phyloP scores from a whole-genome alignment of 2,329 filamentous ascomycete species.

The Sarocladium kiliense region DNA sequence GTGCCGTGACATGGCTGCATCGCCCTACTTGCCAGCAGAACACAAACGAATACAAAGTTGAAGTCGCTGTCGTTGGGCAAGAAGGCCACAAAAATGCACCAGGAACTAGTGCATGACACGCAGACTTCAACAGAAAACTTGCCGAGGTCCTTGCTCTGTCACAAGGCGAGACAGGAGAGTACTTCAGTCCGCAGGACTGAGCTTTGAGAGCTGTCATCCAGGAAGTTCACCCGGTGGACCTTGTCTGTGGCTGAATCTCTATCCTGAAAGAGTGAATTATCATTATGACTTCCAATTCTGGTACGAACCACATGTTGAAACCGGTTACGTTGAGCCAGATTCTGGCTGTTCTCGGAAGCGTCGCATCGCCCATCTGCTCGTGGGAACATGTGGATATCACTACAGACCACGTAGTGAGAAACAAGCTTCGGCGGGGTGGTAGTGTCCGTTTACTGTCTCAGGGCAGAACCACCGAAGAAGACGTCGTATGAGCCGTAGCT shows the following conservation, averaged over 20 bases:
- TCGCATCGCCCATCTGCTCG: neutral
- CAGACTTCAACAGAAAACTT: too few species aligned
- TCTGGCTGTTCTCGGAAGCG: neutral
- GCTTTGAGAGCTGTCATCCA: too few species aligned
- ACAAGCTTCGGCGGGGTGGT: conserved; percentile 1
- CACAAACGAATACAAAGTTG: too few species aligned
- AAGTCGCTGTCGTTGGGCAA: too few species aligned
- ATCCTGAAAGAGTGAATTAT: neutral
- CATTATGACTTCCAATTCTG: neutral
- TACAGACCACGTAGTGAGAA: neutral
- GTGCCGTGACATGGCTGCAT: neutral
- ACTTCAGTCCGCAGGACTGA: too few species aligned
- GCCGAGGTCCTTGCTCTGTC: too few species aligned
- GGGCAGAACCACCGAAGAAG: neutral
- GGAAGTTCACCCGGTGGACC: too few species aligned
- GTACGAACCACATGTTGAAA: neutral
- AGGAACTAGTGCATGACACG: too few species aligned
- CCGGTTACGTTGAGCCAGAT: neutral
- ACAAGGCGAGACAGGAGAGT: too few species aligned
- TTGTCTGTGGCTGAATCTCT: neutral
- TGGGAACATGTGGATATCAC: neutral
- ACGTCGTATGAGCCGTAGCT: neutral
- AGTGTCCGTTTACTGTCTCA: neutral
- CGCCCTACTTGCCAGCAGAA: neutral
- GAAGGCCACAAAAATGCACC: too few species aligned